These are phyloP conservation scores for Echria macrotheca DNA, from an alignment of 495 filamentous ascomycete genomes.

Conservation along the genomic window DNA sequence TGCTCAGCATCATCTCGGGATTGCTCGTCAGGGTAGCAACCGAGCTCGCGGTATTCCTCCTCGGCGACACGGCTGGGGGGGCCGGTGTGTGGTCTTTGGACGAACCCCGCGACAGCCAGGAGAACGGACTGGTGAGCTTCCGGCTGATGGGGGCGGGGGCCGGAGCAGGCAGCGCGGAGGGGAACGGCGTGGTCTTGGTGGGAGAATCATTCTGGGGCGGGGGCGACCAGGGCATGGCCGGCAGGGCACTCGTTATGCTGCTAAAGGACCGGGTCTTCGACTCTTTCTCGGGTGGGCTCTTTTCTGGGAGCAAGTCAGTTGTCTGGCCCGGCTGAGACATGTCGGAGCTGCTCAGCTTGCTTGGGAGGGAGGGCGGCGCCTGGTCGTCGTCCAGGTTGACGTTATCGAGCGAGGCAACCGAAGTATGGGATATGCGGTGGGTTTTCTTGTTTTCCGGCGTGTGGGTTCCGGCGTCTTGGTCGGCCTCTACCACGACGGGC, in stretches of 20 bases:
- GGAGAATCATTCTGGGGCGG: constrained; percentile 31
- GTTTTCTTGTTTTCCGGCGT: constrained; percentile 36
- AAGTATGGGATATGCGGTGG: constrained; percentile 58
- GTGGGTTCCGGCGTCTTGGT: too few relatives aligned
- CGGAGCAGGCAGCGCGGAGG: constrained; percentile 30
- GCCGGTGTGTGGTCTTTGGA: constrained; percentile 56
- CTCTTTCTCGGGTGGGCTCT: constrained; percentile 21
- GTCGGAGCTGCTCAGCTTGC: constrained; percentile 12
- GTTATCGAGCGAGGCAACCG: constrained; percentile 52
- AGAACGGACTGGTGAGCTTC: constrained; percentile 75
- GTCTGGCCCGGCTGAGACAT: constrained; percentile 12
- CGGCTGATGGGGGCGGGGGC: constrained; percentile 43
- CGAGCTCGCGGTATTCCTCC: constrained; percentile 69
- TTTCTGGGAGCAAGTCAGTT: constrained; percentile 18
- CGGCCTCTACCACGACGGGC: constrained; percentile 12
- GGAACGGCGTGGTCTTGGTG: constrained; percentile 27
- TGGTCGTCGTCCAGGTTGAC: constrained; percentile 59
- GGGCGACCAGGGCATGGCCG: constrained; percentile 53
- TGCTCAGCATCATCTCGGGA: constrained; percentile 64
- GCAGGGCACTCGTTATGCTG: constrained; percentile 41
- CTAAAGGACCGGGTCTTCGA: constrained; percentile 41
- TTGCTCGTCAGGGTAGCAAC: constrained; percentile 69
- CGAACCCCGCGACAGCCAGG: constrained; percentile 77
- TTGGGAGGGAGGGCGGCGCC: constrained; percentile 7
- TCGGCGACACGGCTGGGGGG: constrained; percentile 37